Evolutionary conservation across 176 grass and related monocot species (phyloP).

Genomic region (Aegilops sharonensis): DNA sequence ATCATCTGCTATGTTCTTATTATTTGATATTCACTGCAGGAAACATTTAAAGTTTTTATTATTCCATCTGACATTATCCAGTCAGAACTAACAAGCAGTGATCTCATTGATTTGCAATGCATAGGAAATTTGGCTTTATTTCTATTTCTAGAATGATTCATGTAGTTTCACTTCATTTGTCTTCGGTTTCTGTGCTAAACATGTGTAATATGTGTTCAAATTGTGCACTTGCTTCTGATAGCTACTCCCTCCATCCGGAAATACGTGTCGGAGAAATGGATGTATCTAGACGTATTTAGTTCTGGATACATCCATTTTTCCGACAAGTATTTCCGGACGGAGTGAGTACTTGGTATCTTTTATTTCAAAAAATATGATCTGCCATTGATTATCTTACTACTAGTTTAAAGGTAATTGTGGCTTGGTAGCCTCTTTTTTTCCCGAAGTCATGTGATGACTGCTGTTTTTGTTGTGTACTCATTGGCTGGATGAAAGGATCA

Average conservation of each 20-base stretch:
- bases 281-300: too few species aligned
- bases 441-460: background rate
- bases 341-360: background rate
- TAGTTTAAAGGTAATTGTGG: background rate
- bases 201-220: background rate
- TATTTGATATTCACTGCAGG: background rate
- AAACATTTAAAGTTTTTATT: background rate
- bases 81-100: background rate
- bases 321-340: too few species aligned
- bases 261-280: too few species aligned
- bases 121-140: background rate
- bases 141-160: background rate
- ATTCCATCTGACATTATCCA: background rate
- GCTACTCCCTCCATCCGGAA: background rate
- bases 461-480: conserved; percentile 12
- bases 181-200: conserved; percentile 2
- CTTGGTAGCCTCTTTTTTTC: background rate
- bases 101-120: conserved; percentile 16
- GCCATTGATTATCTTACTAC: background rate
- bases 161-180: background rate
- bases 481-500: background rate
- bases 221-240: background rate
- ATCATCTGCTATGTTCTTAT: conserved; percentile 12
- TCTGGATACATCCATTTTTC: too few species aligned
- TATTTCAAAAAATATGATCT: background rate